Percentiles rank a stretch among this genome's conserved stretches.
These are phyloP conservation scores for Coemansia sp. DNA, from an alignment of 192 early-diverging fungal genomes.

Conservation along the genomic window DNA sequence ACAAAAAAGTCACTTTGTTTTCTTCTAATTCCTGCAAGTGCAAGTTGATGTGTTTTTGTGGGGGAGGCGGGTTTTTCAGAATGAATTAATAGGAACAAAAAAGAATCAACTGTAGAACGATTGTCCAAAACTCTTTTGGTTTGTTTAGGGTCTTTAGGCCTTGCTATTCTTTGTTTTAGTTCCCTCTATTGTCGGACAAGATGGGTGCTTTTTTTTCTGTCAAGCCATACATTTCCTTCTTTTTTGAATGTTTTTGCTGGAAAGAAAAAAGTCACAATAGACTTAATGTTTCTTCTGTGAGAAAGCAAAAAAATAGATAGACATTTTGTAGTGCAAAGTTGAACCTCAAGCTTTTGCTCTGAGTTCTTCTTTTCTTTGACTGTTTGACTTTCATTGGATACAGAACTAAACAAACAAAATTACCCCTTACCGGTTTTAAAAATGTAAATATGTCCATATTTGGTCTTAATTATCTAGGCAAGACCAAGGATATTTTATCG, in stretches of 20 bases:
- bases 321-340: not conserved
- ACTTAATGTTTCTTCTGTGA: not conserved
- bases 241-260: not conserved
- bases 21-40: not conserved
- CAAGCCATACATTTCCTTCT: not conserved
- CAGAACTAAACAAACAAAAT: not conserved
- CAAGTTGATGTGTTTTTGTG: conserved; percentile 4
- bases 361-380: not conserved
- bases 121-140: not conserved
- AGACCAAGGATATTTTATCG: not conserved
- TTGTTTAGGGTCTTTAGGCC: not conserved
- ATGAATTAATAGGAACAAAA: not conserved
- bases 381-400: not conserved
- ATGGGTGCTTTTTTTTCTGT: conserved; percentile 1
- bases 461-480: conserved; percentile 2
- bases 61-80: conserved; percentile 5
- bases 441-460: conserved; percentile 11
- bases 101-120: not conserved
- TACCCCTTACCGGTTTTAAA: not conserved
- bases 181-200: not conserved
- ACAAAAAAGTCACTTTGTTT: not conserved
- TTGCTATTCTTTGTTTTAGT: not conserved
- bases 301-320: not conserved
- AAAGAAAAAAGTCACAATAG: not conserved
- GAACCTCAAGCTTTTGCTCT: not conserved